Conservation (phyloP, 1,284 basidiomycete species). For the Microbotryomycetes sp. region DNA sequence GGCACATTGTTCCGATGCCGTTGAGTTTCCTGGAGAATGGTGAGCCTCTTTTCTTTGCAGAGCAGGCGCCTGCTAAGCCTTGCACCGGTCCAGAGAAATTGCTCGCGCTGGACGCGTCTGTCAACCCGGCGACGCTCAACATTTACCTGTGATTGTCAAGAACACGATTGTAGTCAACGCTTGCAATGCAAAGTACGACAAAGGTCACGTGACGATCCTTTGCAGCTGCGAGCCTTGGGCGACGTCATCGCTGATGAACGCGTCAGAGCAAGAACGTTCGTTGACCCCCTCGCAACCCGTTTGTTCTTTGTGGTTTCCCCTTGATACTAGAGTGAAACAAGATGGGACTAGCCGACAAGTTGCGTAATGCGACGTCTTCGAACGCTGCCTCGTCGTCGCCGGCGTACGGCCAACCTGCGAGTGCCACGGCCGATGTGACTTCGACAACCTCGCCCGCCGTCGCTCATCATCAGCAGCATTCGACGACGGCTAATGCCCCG, state of each 20-base stretch:
- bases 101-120: slow-evolving; percentile 12
- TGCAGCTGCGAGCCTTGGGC: no score
- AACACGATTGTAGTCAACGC: no score
- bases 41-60: not conserved
- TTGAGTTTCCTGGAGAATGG: slow-evolving; percentile 20
- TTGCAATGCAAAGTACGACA: no score
- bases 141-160: not conserved
- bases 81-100: slow-evolving; percentile 2
- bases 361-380: not conserved
- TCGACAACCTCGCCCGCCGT: not conserved
- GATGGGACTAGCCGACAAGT: not conserved
- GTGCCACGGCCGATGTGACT: not conserved
- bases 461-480: not conserved
- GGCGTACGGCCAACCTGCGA: not conserved
- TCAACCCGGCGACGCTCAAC: slow-evolving; percentile 20
- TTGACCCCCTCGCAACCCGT: no score
- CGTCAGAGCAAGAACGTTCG: no score
- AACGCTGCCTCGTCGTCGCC: not conserved
- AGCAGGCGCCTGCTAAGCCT: not conserved
- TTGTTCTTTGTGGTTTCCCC: no score
- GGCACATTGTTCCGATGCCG: slow-evolving; percentile 48
- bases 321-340: not conserved
- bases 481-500: no score
- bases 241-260: no score
- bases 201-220: no score